These are phyloP conservation scores for Hypoxylon sp. DNA, from an alignment of 2,329 filamentous ascomycete species.

Conservation along the genomic window DNA sequence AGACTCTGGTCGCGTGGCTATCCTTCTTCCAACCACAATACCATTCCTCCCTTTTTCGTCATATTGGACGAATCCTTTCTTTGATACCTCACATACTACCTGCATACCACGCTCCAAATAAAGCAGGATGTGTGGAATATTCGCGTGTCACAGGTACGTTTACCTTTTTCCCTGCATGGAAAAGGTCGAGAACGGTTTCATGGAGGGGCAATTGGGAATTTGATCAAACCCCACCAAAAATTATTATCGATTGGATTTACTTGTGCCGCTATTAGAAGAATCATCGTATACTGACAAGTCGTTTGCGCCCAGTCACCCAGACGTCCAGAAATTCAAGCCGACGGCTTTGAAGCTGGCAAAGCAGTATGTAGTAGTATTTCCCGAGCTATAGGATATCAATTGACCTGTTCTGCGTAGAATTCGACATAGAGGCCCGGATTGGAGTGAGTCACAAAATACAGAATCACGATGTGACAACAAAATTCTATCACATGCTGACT, in stretches of 20 bases:
- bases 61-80: conserved; percentile 17
- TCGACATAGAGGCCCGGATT: conserved; percentile 97
- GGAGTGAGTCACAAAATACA: conserved; percentile 78
- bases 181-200: conserved; percentile 18
- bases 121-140: conserved; percentile 94
- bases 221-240: conserved; percentile 51
- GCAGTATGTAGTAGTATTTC: conserved; percentile 75
- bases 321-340: conserved; percentile 97
- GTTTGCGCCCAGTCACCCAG: conserved; percentile 77
- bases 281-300: conserved; percentile 33
- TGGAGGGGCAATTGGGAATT: conserved; percentile 58
- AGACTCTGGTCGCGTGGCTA: conserved; percentile 22
- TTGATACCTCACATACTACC: conserved; percentile 22
- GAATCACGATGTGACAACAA: conserved; percentile 48
- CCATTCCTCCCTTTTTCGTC: conserved; percentile 11
- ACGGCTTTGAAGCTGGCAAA: conserved; percentile 94
- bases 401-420: conserved; percentile 72
- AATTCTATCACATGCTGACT: conserved; percentile 44
- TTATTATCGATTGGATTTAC: conserved; percentile 40
- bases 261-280: conserved; percentile 45
- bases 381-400: conserved; percentile 50
- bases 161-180: conserved; percentile 17
- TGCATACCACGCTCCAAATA: conserved; percentile 53
- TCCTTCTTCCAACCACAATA: conserved; percentile 14
- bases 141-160: conserved; percentile 90